A percentile compares a stretch with the other conserved stretches of the same genome.
phyloP scores from a whole-genome alignment of 2,329 filamentous ascomycete genomes.

The Fonsecaea multimorphosa region DNA sequence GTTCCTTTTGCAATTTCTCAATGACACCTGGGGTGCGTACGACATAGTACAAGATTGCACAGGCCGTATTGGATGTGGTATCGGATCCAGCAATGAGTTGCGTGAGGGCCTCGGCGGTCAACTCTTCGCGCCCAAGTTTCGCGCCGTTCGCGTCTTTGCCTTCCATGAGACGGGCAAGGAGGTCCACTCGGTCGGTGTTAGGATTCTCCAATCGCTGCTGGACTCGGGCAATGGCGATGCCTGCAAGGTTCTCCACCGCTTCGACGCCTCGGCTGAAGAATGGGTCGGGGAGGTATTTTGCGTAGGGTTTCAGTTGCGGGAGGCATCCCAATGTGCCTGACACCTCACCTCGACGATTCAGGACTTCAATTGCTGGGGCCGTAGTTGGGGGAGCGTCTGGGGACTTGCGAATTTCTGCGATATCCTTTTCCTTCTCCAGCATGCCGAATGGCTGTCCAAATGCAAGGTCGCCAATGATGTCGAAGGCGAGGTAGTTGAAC shows the following conservation, averaged over 20 bases:
- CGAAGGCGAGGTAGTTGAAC: constrained; percentile 74
- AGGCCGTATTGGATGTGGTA: constrained; percentile 74
- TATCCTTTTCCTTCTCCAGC: constrained; percentile 75
- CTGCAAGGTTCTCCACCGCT: constrained; percentile 80
- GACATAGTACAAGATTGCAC: constrained; percentile 80
- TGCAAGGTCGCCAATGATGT: constrained; percentile 66
- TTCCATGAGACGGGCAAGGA: constrained; percentile 83
- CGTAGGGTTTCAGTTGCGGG: constrained; percentile 77
- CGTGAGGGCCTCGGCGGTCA: constrained; percentile 87
- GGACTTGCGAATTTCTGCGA: constrained; percentile 72
- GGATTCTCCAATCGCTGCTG: constrained; percentile 69
- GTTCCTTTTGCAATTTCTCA: constrained; percentile 72
- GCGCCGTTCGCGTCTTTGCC: constrained; percentile 80
- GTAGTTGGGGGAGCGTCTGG: constrained; percentile 69
- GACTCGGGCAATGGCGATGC: constrained; percentile 85
- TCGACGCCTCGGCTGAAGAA: constrained; percentile 78
- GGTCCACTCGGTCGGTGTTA: constrained; percentile 72
- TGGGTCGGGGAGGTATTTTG: constrained; percentile 77
- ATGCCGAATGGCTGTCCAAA: constrained; percentile 84
- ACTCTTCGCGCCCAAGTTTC: constrained; percentile 75
- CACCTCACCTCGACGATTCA: constrained; percentile 87
- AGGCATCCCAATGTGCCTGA: constrained; percentile 78
- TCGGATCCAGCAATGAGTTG: constrained; percentile 80
- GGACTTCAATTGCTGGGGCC: constrained; percentile 81
- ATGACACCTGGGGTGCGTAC: constrained; percentile 73